Percentiles rank a stretch among this genome's conserved stretches.
Evolutionary conservation across 2,329 filamentous ascomycete genomes (phyloP).

Genomic region (Hymenoscyphus scutula): DNA sequence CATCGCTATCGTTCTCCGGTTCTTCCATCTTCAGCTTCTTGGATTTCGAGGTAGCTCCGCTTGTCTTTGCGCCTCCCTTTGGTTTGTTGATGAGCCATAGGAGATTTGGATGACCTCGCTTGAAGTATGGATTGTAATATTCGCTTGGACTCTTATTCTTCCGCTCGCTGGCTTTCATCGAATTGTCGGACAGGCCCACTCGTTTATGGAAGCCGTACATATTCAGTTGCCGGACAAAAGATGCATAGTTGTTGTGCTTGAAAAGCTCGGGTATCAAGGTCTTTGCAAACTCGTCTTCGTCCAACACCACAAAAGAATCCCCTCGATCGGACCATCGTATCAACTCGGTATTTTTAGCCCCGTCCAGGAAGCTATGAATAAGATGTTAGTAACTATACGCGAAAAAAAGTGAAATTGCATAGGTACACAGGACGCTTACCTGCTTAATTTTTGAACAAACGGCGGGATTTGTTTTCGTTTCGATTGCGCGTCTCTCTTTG

Average conservation of each 20-base stretch:
- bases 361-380: slow-evolving; percentile 78
- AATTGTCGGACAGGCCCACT: slow-evolving; percentile 90
- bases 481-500: slow-evolving; percentile 81
- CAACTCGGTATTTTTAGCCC: slow-evolving; percentile 86
- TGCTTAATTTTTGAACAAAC: slow-evolving; percentile 97
- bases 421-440: slow-evolving; percentile 53
- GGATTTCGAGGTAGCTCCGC: slow-evolving; percentile 43
- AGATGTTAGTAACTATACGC: slow-evolving; percentile 27
- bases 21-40: slow-evolving; percentile 57
- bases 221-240: slow-evolving; percentile 70
- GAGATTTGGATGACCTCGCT: slow-evolving; percentile 85
- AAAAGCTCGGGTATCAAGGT: slow-evolving; percentile 72
- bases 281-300: slow-evolving; percentile 85
- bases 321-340: slow-evolving; percentile 97
- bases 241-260: slow-evolving; percentile 78
- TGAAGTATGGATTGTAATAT: slow-evolving; percentile 96
- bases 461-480: slow-evolving; percentile 96
- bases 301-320: slow-evolving; percentile 92
- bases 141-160: slow-evolving; percentile 98
- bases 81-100: slow-evolving; percentile 97
- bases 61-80: slow-evolving; percentile 56
- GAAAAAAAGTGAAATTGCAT: slow-evolving; percentile 12
- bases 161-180: slow-evolving; percentile 93
- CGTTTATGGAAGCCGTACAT: slow-evolving; percentile 68
- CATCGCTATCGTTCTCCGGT: slow-evolving; percentile 71